These are phyloP conservation scores for Moniliophthora roreri DNA, from an alignment of 1,284 basidiomycete species.

Conservation along the genomic window DNA sequence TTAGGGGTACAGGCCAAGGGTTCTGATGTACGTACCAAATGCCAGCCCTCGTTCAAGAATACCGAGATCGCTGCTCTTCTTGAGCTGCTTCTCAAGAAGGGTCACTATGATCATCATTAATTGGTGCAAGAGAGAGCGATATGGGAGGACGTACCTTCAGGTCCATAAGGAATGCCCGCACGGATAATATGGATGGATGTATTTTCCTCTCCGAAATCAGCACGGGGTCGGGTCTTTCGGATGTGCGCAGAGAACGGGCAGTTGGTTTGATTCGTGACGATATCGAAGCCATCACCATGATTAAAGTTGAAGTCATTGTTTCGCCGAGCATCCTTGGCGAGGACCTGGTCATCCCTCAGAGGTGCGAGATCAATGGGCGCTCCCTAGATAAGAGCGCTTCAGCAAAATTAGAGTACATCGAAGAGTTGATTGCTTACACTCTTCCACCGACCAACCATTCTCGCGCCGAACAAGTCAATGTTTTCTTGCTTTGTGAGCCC, in stretches of 20 bases:
- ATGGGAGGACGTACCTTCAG: constrained; percentile 21
- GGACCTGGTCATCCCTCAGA: constrained; percentile 28
- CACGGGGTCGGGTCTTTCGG: constrained; percentile 29
- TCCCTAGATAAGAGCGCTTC: constrained; percentile 14
- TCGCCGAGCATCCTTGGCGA: constrained; percentile 30
- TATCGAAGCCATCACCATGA: constrained; percentile 11
- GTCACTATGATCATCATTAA: not conserved
- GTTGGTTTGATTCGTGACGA: constrained; percentile 22
- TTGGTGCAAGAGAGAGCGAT: not conserved
- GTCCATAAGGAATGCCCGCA: constrained; percentile 38
- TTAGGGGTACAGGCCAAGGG: not conserved
- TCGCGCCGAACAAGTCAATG: constrained; percentile 26
- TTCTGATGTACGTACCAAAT: constrained; percentile 19
- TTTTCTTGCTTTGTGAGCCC: constrained; percentile 20
- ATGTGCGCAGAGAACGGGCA: constrained; percentile 35
- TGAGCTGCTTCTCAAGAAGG: not conserved
- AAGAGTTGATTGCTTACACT: constrained; percentile 17
- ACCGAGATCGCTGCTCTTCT: constrained; percentile 13
- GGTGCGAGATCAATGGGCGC: constrained; percentile 37
- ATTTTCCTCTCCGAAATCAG: constrained; percentile 16
- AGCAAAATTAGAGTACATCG: not conserved
- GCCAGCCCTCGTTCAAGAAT: constrained; percentile 27
- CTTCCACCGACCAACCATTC: constrained; percentile 33
- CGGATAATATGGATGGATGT: constrained; percentile 28
- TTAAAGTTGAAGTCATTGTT: constrained; percentile 38